Base-by-base conservation (phyloP, 768 basidiomycete genomes). In the Leccinum variicolor region DNA sequence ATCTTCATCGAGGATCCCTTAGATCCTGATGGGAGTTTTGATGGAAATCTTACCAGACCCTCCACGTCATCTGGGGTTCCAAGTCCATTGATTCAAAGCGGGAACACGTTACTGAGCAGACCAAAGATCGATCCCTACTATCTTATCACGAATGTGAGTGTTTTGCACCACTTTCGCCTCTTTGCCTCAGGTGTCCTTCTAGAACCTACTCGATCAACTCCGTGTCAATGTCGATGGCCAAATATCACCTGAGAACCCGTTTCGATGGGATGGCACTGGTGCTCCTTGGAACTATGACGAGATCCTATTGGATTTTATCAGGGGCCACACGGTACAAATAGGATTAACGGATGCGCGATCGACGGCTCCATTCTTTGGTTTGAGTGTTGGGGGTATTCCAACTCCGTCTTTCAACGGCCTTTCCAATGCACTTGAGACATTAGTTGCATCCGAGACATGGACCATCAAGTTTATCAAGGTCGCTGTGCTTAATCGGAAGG, bases 1-100 rank as follows among this genome's bases (percentile, higher is more conserved):
- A 90, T 98, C 53, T 98, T 94, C 64, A 89, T 98, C 60, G 97
- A 98, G 69, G 94, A 96, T 68, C 88, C 91, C 13, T 64, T 85
- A 46, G 92, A 95, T 62, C 77, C 82, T 21, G 86, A 82, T 63
- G 83, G 81, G 28, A 52, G 8, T 11, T 39, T 76, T 1, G 84
- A 89, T 47, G 66, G 71, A 19, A 67, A 66, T 26, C 56, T 73
- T 43, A 74, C 77, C 54, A 64, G 77, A 60, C 73, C 77, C 47
- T 74, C 79, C 48, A 74, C 79, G 15, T 68, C 72, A 33, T 62
- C 69, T 6, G 64, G 62, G 26, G 63, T 66, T 54, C 52, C 72
- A 19, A 70, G 67, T 41, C 71, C 73, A 19, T 63, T 71, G 64
- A 56, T 67, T 50, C 64, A 66, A 51, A 64, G 67, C 47, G 68